These are phyloP conservation scores for Phyllosticta capitalensis DNA, from an alignment of 2,329 filamentous ascomycete genomes.

Conservation along the genomic window DNA sequence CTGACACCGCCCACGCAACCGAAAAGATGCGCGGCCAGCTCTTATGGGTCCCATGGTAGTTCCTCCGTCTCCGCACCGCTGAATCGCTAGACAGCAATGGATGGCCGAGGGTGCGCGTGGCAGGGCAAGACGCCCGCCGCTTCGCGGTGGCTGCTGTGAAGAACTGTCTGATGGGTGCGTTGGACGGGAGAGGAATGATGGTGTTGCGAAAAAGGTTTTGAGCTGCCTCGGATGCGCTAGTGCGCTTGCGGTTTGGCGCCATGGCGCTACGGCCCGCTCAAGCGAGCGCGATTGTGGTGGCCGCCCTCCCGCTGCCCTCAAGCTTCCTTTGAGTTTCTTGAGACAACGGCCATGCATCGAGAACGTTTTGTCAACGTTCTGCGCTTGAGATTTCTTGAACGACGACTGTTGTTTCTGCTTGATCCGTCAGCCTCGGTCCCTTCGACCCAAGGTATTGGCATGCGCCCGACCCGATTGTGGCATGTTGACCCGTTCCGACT, in stretches of 20 bases:
- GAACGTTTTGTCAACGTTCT: too few relatives aligned
- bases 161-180: slow-evolving; percentile 12
- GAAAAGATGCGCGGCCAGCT: slow-evolving; percentile 11
- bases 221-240: background rate
- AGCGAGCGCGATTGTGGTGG: background rate
- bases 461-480: too few relatives aligned
- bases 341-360: too few relatives aligned
- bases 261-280: background rate
- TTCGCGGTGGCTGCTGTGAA: slow-evolving; percentile 10
- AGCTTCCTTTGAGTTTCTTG: too few relatives aligned
- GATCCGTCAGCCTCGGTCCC: too few relatives aligned
- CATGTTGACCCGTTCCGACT: too few relatives aligned
- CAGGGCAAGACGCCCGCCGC: slow-evolving; percentile 6
- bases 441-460: too few relatives aligned
- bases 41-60: slow-evolving; percentile 2
- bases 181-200: background rate
- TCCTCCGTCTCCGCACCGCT: slow-evolving; percentile 8
- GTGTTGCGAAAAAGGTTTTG: slow-evolving; percentile 3
- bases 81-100: slow-evolving; percentile 10
- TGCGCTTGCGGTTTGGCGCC: background rate
- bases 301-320: background rate
- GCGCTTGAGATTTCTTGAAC: too few relatives aligned
- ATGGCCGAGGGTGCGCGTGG: background rate
- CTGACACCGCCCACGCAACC: slow-evolving; percentile 12
- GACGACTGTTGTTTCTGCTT: too few relatives aligned